phyloP scores from a whole-genome alignment of 352 stramenopile genomes.

The Globisporangium acanthophoron region DNA sequence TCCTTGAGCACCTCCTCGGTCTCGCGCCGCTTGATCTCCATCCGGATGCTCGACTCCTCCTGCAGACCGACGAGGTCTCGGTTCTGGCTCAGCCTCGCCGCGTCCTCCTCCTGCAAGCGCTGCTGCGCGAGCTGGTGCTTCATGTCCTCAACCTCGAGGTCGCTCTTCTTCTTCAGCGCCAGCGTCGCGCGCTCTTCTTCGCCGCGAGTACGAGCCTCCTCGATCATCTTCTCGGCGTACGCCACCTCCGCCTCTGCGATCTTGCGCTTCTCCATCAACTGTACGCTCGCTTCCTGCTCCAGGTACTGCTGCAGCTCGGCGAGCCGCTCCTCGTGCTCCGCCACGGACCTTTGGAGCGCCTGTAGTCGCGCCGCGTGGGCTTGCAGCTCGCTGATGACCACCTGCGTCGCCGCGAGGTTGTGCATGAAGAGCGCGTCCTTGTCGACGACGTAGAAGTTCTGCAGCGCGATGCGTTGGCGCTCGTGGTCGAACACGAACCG shows the following conservation, averaged over 20 bases:
- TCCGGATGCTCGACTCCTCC: conserved; percentile 47
- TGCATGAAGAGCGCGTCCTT: conserved; percentile 91
- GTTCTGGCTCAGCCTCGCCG: conserved; percentile 39
- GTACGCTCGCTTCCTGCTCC: conserved; percentile 53
- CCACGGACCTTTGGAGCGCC: conserved; percentile 17
- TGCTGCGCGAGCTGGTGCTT: conserved; percentile 45
- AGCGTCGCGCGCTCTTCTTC: conserved; percentile 54
- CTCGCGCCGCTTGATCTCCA: conserved; percentile 51
- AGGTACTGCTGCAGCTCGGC: conserved; percentile 43
- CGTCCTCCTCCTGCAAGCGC: conserved; percentile 40
- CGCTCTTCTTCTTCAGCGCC: conserved; percentile 33
- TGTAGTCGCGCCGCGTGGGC: conserved; percentile 29
- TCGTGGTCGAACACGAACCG: conserved; percentile 46
- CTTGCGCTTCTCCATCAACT: conserved; percentile 55
- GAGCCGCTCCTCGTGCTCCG: conserved; percentile 27
- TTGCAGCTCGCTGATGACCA: conserved; percentile 48
- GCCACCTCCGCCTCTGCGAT: conserved; percentile 42
- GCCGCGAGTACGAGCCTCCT: conserved; percentile 31
- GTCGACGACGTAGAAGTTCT: conserved; percentile 85
- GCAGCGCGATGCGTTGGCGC: conserved; percentile 54
- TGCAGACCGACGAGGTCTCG: conserved; percentile 54
- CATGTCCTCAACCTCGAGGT: conserved; percentile 42
- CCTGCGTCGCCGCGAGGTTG: conserved; percentile 85
- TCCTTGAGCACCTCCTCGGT: conserved; percentile 59
- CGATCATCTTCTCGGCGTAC: conserved; percentile 28